These are phyloP conservation scores for Gentiana dahurica DNA, from an alignment of 257 asterid genomes.

Conservation along the genomic window DNA sequence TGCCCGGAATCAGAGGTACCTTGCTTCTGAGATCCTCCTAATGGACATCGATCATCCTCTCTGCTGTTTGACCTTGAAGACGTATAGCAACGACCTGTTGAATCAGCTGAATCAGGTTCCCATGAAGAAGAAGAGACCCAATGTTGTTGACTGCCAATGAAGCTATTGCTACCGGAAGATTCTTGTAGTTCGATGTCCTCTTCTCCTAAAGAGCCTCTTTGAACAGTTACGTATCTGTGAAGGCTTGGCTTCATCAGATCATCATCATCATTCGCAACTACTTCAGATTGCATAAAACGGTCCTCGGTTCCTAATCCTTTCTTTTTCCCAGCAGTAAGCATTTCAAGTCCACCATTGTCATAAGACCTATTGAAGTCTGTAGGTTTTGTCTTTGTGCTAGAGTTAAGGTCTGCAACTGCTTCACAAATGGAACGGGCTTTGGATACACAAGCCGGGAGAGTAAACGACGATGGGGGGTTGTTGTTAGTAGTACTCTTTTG, in stretches of 20 bases:
- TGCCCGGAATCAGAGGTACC: slow-evolving; percentile 18
- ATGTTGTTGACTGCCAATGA: slow-evolving; percentile 40
- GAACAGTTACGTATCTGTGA: slow-evolving; percentile 78
- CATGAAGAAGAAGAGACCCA: slow-evolving; percentile 51
- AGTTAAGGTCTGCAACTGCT: slow-evolving; percentile 96
- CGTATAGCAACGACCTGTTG: slow-evolving; percentile 51
- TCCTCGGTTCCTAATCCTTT: slow-evolving; percentile 23
- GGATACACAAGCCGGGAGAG: slow-evolving; percentile 72
- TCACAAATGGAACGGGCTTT: slow-evolving; percentile 90
- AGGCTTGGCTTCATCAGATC: slow-evolving; percentile 62
- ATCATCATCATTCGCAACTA: slow-evolving; percentile 40
- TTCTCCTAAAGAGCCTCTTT: slow-evolving; percentile 43
- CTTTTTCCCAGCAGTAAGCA: slow-evolving; percentile 19
- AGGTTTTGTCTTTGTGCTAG: slow-evolving; percentile 36
- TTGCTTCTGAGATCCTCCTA: slow-evolving; percentile 26
- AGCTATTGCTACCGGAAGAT: slow-evolving; percentile 79
- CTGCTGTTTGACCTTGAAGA: slow-evolving; percentile 28
- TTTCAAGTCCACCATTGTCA: slow-evolving; percentile 14
- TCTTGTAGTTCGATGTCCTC: slow-evolving; percentile 58
- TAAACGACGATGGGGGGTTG: slow-evolving; percentile 23
- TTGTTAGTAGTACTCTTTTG: slow-evolving; percentile 26
- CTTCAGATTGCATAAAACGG: slow-evolving; percentile 62
- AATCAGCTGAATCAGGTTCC: slow-evolving; percentile 75
- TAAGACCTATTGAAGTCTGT: slow-evolving; percentile 13
- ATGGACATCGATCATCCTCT: slow-evolving; percentile 29